Percentiles rank a stretch among this genome's conserved stretches.
Conservation (phyloP, 2,329 filamentous ascomycete species). For the Calycina herbarum region DNA sequence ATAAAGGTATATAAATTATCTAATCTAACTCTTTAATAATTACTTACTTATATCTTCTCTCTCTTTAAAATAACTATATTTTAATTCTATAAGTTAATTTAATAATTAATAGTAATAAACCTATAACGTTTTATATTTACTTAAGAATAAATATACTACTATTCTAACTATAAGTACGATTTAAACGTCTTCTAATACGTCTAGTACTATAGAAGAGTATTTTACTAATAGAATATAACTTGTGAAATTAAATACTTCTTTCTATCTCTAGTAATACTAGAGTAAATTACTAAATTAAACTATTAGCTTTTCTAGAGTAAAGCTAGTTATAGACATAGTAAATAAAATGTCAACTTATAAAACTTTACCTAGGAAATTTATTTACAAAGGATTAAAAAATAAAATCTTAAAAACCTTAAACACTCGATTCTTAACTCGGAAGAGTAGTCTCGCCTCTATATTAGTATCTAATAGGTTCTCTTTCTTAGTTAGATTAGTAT, state of each 20-base stretch:
- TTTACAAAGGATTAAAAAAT: constrained; percentile 40
- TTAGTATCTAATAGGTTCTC: not conserved
- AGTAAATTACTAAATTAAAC: constrained; percentile 61
- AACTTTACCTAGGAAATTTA: constrained; percentile 48
- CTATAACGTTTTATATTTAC: constrained; percentile 12
- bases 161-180: constrained; percentile 52
- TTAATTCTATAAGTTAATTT: not conserved
- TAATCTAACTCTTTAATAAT: not conserved
- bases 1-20: not conserved
- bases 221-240: constrained; percentile 57
- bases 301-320: constrained; percentile 55
- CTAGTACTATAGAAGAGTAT: constrained; percentile 49
- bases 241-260: constrained; percentile 58
- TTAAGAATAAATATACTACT: constrained; percentile 45
- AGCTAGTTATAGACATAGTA: constrained; percentile 49
- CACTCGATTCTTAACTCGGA: constrained; percentile 40
- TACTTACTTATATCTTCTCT: not conserved
- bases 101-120: not conserved
- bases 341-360: constrained; percentile 54
- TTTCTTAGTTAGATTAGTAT: not conserved
- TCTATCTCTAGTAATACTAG: constrained; percentile 36
- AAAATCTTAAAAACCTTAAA: constrained; percentile 46
- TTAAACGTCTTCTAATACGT: constrained; percentile 49
- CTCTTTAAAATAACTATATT: not conserved
- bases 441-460: constrained; percentile 13